Base-by-base conservation (phyloP, 768 basidiomycete genomes). In the Candolleomyces efflorescens region DNA sequence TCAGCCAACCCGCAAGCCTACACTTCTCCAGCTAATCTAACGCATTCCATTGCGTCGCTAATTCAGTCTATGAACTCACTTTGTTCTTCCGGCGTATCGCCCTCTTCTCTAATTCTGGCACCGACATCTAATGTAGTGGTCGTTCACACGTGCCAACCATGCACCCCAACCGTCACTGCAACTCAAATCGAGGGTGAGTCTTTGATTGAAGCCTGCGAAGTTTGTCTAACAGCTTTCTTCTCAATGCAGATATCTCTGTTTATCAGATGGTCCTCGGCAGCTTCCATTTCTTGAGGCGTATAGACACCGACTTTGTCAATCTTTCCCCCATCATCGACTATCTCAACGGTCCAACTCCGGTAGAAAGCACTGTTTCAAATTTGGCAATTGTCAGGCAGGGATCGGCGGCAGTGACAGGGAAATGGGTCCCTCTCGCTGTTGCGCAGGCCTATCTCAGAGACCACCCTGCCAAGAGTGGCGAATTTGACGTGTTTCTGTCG, bases 251-350 rank as follows among this genome's bases (percentile, higher is more conserved):
- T 62, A 85, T 90, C 55, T 81, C 86, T 39, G 87, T 90, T 51
- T 90, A 89, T 69, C 86, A 87, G 66, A 87, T 84, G 69, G 75
- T 72, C 53, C 76, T 90, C 10, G 83, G 81, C 41, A 69, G 78
- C 7, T 75, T 75, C 52, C 72, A 78, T 32, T 75, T 90, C 48
- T 71, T 90, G 61, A 83, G 89, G 63, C 84, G 89, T 61, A 83
- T 90, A 55, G 89, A 90, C 71, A 87, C 87, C 36, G 87, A 89
- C 65, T 90, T 87, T 62, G 87, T 90, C 64, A 87, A 90, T 67
- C 75, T 90, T 47, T 79, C 85, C 44, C 78, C 82, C 20, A 80
- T 89, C 49, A 68, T 80, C 3, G 52, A 47, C 27, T 72, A 68
- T 59, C 41, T 41, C 13, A n/a, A 53, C 27, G 20, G 39, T 5